Conservation (phyloP, 345 rosid species). For the Brassica nigra region DNA sequence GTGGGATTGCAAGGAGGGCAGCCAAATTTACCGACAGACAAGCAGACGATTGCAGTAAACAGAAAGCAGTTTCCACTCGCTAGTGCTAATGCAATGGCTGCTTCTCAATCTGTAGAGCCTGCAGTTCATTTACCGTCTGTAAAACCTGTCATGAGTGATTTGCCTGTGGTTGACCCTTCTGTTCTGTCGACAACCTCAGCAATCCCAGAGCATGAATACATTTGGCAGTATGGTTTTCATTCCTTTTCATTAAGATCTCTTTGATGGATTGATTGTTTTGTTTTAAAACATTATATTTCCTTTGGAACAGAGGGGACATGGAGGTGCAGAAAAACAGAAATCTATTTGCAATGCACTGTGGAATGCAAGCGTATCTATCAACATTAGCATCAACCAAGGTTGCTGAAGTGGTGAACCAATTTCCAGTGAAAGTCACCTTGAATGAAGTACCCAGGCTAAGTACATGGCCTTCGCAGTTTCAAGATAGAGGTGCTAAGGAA, state of each 20-base stretch:
- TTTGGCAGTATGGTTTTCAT: conserved; percentile 83
- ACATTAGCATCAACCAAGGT: conserved; percentile 70
- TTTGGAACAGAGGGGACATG: conserved; percentile 73
- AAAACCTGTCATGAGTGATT: conserved; percentile 36
- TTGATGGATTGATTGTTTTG: conserved; percentile 3
- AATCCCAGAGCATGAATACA: conserved; percentile 78
- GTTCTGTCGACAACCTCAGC: conserved; percentile 46
- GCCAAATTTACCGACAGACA: conserved; percentile 37
- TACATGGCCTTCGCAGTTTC: conserved; percentile 87
- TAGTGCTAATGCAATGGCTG: conserved; percentile 37
- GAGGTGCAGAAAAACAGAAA: conserved; percentile 63
- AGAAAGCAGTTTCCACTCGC: conserved; percentile 43
- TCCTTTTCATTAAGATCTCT: conserved; percentile 19
- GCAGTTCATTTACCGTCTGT: conserved; percentile 42
- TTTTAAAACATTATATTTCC: conserved; percentile 28
- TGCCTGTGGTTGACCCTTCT: conserved; percentile 41
- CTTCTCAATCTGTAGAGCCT: conserved; percentile 39
- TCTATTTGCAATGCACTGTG: conserved; percentile 48
- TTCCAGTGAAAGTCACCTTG: conserved; percentile 60
- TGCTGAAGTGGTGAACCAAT: conserved; percentile 57
- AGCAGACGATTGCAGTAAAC: conserved; percentile 42
- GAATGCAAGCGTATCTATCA: conserved; percentile 83
- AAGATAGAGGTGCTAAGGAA: conserved; percentile 65
- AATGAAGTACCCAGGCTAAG: conserved; percentile 79
- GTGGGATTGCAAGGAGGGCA: conserved; percentile 52